phyloP scores from a whole-genome alignment of 2,329 filamentous ascomycete species.

The Calycina herbarum region DNA sequence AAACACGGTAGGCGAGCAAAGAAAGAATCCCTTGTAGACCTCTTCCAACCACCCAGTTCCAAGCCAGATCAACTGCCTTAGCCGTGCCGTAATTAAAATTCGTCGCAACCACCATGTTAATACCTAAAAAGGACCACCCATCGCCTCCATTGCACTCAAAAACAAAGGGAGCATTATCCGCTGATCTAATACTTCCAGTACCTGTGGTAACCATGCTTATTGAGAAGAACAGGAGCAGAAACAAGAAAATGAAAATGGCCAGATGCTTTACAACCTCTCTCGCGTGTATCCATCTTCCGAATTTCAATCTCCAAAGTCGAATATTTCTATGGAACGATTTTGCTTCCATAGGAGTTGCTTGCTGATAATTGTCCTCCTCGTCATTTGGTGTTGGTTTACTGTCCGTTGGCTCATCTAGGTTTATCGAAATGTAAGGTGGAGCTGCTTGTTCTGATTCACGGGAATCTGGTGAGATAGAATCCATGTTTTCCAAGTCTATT shows the following conservation, averaged over 20 bases:
- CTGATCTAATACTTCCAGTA: not conserved
- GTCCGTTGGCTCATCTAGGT: not conserved
- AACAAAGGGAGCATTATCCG: not conserved
- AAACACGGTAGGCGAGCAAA: constrained; percentile 20
- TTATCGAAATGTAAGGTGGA: not conserved
- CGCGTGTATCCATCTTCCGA: constrained; percentile 14
- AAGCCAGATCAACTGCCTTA: constrained; percentile 22
- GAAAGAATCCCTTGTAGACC: constrained; percentile 19
- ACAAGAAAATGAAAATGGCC: constrained; percentile 13
- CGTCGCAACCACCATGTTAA: constrained; percentile 16
- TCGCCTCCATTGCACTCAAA: constrained; percentile 14
- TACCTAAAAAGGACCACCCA: constrained; percentile 18
- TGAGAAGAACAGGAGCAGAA: constrained; percentile 12
- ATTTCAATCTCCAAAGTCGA: constrained; percentile 11
- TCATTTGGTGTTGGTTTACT: not conserved
- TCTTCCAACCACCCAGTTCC: constrained; percentile 24
- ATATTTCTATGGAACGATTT: not conserved
- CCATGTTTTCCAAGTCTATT: constrained; percentile 1
- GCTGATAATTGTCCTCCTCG: not conserved
- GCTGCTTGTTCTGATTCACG: not conserved
- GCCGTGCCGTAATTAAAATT: constrained; percentile 17
- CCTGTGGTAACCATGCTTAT: not conserved
- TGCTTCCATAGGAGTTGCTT: not conserved
- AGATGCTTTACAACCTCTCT: constrained; percentile 15
- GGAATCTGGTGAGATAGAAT: not conserved